A percentile compares a stretch with the other conserved stretches of the same genome.
Evolutionary conservation across 805 yeast species (phyloP).

Genomic region (Kuraishia piskuri): DNA sequence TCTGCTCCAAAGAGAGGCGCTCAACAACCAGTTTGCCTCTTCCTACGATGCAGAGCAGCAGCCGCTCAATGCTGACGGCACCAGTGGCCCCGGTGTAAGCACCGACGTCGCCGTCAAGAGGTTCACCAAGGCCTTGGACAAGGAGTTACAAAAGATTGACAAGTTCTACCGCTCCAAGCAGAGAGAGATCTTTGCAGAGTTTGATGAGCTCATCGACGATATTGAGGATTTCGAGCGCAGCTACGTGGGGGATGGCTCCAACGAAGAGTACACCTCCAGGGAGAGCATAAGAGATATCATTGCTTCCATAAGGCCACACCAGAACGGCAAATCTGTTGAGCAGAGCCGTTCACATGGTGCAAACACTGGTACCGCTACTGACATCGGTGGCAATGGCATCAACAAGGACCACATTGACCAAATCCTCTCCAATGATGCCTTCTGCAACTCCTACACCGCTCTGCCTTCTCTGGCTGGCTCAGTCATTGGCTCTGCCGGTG

Average conservation of each 20-base stretch:
- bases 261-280: not conserved
- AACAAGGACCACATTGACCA: conserved; percentile 1
- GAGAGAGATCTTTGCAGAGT: conserved; percentile 39
- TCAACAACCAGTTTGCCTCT: conserved; percentile 19
- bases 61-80: conserved; percentile 20
- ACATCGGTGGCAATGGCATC: not conserved
- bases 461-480: not conserved
- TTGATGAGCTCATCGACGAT: conserved; percentile 52
- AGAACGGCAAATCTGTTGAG: not conserved
- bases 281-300: conserved; percentile 1
- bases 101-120: no score
- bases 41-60: conserved; percentile 18
- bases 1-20: conserved; percentile 60
- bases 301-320: not conserved
- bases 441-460: conserved; percentile 8
- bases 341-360: not conserved
- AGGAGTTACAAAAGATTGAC: conserved; percentile 70
- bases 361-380: not conserved
- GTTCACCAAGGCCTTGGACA: conserved; percentile 65
- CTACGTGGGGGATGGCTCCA: conserved; percentile 13
- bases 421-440: conserved; percentile 13
- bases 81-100: conserved; percentile 41
- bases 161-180: conserved; percentile 66
- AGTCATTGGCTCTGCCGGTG: no score
- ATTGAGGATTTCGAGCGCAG: conserved; percentile 48